Percentiles rank a stretch among this genome's conserved stretches.
Evolutionary conservation across 208 protist genomes (phyloP).

Genomic region (Leptomonas seymouri): DNA sequence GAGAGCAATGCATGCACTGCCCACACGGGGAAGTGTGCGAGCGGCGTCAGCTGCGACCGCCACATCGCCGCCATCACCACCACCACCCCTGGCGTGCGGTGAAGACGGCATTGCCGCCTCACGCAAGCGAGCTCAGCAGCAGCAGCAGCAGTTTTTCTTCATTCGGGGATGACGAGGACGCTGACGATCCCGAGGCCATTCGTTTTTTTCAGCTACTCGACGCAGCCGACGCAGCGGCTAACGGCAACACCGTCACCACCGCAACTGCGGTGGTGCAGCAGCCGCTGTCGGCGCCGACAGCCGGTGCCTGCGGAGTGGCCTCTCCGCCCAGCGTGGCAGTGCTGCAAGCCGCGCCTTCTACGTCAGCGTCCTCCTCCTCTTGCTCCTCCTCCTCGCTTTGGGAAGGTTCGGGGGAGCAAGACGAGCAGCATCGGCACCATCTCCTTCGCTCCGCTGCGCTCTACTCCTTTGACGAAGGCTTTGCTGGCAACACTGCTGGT

Average conservation of each 20-base stretch:
- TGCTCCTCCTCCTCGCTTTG: constrained; percentile 1
- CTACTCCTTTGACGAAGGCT: background rate
- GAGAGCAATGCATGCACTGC: constrained; percentile 37
- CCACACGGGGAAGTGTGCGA: constrained; percentile 23
- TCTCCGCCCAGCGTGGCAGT: background rate
- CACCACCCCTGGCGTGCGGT: background rate
- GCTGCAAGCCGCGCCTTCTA: background rate
- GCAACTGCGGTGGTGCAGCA: background rate
- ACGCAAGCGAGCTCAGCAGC: background rate
- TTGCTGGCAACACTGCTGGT: background rate
- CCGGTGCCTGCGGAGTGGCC: background rate
- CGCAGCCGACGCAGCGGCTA: constrained; percentile 10
- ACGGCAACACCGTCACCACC: background rate
- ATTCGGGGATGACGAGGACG: constrained; percentile 4
- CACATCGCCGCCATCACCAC: background rate
- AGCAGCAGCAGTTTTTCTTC: background rate
- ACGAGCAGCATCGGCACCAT: constrained; percentile 18
- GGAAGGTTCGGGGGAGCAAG: background rate
- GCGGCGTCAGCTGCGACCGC: constrained; percentile 9
- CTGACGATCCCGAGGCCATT: constrained; percentile 8
- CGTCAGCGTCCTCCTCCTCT: background rate
- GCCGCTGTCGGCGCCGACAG: background rate
- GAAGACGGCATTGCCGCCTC: background rate
- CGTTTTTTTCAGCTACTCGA: constrained; percentile 19
- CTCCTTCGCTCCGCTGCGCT: constrained; percentile 23